These are phyloP conservation scores for Microsporum ferrugineum DNA, from an alignment of 2,329 filamentous ascomycete species.

Conservation along the genomic window DNA sequence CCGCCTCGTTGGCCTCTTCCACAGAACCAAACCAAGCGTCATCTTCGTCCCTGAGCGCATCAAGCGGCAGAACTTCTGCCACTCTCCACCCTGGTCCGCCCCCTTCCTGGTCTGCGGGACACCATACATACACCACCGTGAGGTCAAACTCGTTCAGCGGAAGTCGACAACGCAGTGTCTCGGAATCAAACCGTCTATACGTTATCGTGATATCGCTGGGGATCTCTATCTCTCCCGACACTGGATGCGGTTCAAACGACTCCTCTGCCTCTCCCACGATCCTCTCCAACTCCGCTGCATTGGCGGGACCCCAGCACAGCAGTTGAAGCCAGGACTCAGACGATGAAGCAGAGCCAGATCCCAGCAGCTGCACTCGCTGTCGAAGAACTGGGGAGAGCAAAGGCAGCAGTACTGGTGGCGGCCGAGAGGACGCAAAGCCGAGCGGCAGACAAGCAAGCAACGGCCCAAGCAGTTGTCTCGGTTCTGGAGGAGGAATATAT, in stretches of 20 bases:
- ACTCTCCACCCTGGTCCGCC: slow-evolving; percentile 46
- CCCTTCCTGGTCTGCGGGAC: slow-evolving; percentile 45
- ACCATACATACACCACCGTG: slow-evolving; percentile 50
- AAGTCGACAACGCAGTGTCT: slow-evolving; percentile 48
- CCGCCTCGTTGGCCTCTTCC: slow-evolving; percentile 43
- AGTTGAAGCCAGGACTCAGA: slow-evolving; percentile 47
- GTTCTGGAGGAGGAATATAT: slow-evolving; percentile 44
- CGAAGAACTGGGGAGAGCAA: slow-evolving; percentile 53
- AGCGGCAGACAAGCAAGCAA: slow-evolving; percentile 53
- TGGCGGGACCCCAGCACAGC: slow-evolving; percentile 46
- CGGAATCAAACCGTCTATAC: slow-evolving; percentile 50
- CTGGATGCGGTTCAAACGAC: slow-evolving; percentile 51
- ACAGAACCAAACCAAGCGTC: slow-evolving; percentile 43
- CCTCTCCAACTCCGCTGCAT: slow-evolving; percentile 43
- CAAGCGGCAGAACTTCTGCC: slow-evolving; percentile 46
- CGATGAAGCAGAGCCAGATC: slow-evolving; percentile 32
- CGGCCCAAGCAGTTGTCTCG: slow-evolving; percentile 48
- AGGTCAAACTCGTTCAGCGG: slow-evolving; percentile 45
- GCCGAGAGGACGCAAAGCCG: slow-evolving; percentile 47
- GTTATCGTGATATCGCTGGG: slow-evolving; percentile 44
- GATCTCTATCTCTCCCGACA: slow-evolving; percentile 54
- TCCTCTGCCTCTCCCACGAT: slow-evolving; percentile 44
- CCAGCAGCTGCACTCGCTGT: slow-evolving; percentile 49
- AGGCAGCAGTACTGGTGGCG: slow-evolving; percentile 50
- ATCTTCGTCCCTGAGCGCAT: slow-evolving; percentile 39